These are phyloP conservation scores for Phytopythium oedochilum DNA, from an alignment of 352 stramenopile genomes.

Conservation along the genomic window DNA sequence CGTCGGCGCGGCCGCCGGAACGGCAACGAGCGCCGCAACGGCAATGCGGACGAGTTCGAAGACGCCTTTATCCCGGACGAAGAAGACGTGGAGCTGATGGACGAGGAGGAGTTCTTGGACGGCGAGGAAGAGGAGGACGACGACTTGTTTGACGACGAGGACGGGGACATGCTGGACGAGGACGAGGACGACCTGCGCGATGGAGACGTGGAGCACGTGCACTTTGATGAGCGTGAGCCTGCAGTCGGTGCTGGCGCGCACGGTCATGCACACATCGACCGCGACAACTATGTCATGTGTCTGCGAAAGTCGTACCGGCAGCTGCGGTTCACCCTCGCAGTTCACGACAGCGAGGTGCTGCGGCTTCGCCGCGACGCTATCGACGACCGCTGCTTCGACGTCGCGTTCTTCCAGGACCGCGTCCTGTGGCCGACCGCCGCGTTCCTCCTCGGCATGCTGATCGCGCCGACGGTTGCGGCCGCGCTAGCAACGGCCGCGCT, in stretches of 20 bases:
- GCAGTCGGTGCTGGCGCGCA: slow-evolving; percentile 1
- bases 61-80: slow-evolving; percentile 15
- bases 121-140: slow-evolving; percentile 32
- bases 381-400: slow-evolving; percentile 65
- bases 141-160: slow-evolving; percentile 26
- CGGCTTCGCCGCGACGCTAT: slow-evolving; percentile 59
- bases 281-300: slow-evolving; percentile 37
- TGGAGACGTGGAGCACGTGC: slow-evolving; percentile 19
- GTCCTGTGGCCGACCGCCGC: slow-evolving; percentile 54
- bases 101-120: slow-evolving; percentile 24
- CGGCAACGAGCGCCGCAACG: slow-evolving; percentile 7
- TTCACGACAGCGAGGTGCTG: slow-evolving; percentile 67
- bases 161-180: slow-evolving; percentile 35
- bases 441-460: slow-evolving; percentile 44
- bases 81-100: slow-evolving; percentile 6
- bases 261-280: slow-evolving; percentile 11
- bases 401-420: slow-evolving; percentile 48
- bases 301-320: slow-evolving; percentile 68
- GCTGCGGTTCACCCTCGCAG: slow-evolving; percentile 59
- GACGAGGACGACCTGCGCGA: slow-evolving; percentile 10
- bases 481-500: slow-evolving; percentile 34
- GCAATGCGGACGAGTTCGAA: slow-evolving; percentile 13
- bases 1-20: slow-evolving; percentile 27
- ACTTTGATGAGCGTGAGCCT: neutral
- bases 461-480: slow-evolving; percentile 51